Evolutionary conservation across 345 rosid genomes (phyloP), one percentile per base, ranked within the genome.

Genomic region (Toxicodendron radicans): DNA sequence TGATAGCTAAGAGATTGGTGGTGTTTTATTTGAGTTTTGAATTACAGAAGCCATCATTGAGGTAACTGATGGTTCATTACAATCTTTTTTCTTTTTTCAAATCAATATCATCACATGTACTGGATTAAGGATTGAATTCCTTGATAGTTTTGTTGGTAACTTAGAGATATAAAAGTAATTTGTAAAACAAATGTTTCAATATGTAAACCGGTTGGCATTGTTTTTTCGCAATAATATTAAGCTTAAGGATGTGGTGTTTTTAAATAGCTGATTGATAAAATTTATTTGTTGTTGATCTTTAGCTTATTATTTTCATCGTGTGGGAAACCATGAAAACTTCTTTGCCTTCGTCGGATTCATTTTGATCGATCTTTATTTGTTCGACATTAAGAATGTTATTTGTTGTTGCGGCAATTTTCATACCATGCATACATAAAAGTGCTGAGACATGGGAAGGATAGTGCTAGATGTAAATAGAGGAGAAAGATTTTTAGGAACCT

Each of bases 1-100:
- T 66, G 90, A 88, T 67, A 78, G 82, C 71, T 80, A 79, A 71
- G 23, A 54, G 45, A 14, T 7, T 58, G 21, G 33, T 48, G 46
- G 30, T 8, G 13, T 52, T 1, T 46, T 51, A 27, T 27, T 17
- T 0, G 71, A 17, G 27, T 49, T 66, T 66, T 66, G 53, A 51
- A 58, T n/a, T 24, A 8, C 68, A 33, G 38, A 20, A 3, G 3
- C 23, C 4, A 23, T 60, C 53, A 3, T 24, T 10, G 79, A 61
- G 76, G 71, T 75, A 79, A 74, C 6, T 41, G 54, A 59, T 71
- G 45, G 35, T 70, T 58, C 58, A 23, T 23, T 41, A 17, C 7
- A 30, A 52, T 43, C 48, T 18, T 14, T 2, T 24, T 48, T 45
- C 12, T 13, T 2, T 9, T 13, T 4, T 41, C 4, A 7, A 45